Evolutionary conservation across 331 rosid species (phyloP).

Genomic region (Ulmus americana): DNA sequence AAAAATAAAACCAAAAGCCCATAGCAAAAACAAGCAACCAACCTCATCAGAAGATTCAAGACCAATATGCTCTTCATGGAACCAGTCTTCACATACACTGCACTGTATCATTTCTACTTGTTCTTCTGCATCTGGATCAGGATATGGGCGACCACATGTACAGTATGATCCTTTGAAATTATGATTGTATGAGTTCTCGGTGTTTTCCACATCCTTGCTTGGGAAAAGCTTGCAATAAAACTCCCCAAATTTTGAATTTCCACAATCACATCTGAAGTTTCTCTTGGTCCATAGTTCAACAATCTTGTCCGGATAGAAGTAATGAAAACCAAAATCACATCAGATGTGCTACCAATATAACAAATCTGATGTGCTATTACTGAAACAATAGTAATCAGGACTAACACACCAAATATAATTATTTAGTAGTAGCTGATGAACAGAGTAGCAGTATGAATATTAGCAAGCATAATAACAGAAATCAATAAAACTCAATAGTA

Average conservation of each 20-base stretch:
- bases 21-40: slow-evolving; percentile 20
- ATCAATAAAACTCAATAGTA: slow-evolving; percentile 9
- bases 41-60: slow-evolving; percentile 81
- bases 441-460: neutral
- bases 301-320: slow-evolving; percentile 45
- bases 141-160: slow-evolving; percentile 88
- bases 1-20: slow-evolving; percentile 1
- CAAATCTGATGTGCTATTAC: slow-evolving; percentile 7
- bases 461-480: neutral
- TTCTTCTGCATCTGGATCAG: slow-evolving; percentile 89
- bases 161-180: slow-evolving; percentile 90
- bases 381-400: neutral
- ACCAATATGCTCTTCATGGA: slow-evolving; percentile 93
- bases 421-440: too few relatives aligned
- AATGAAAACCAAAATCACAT: slow-evolving; percentile 18
- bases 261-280: slow-evolving; percentile 92
- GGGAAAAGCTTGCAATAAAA: slow-evolving; percentile 72
- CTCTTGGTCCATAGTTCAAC: slow-evolving; percentile 98
- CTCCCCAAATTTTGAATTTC: slow-evolving; percentile 92
- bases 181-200: slow-evolving; percentile 68
- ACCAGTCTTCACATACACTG: slow-evolving; percentile 97
- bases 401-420: slow-evolving; percentile 8
- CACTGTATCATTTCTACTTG: slow-evolving; percentile 96
- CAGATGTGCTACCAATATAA: slow-evolving; percentile 10
- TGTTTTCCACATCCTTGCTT: slow-evolving; percentile 71